Conservation (phyloP, 1,284 basidiomycete genomes). For the Apiotrichum sp. region DNA sequence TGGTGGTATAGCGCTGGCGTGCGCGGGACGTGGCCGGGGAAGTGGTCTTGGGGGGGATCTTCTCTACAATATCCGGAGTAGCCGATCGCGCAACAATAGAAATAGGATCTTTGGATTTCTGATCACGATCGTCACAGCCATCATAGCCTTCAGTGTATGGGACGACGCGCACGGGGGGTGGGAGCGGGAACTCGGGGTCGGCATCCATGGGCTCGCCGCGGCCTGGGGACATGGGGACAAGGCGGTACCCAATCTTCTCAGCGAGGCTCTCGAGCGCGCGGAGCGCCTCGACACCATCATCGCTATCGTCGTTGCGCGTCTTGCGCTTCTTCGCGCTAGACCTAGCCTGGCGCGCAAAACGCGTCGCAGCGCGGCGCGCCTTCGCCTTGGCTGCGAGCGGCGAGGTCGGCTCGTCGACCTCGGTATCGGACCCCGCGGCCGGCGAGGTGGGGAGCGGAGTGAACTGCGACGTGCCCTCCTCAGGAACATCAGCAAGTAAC, state of each 20-base stretch:
- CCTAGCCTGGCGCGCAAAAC: too few relatives aligned
- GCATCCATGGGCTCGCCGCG: not conserved
- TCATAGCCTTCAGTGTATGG: not conserved
- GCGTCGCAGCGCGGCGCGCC: too few relatives aligned
- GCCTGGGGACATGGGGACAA: not conserved
- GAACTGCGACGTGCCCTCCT: not conserved
- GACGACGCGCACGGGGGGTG: not conserved
- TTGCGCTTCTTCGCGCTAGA: not conserved
- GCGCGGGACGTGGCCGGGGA: not conserved
- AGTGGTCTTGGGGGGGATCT: too few relatives aligned
- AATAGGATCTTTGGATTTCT: too few relatives aligned
- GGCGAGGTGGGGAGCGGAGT: not conserved
- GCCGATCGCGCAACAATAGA: too few relatives aligned
- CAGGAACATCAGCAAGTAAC: not conserved
- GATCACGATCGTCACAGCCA: too few relatives aligned
- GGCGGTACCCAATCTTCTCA: not conserved
- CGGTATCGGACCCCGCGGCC: not conserved
- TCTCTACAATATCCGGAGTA: too few relatives aligned
- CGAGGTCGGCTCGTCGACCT: not conserved
- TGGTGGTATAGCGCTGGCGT: not conserved
- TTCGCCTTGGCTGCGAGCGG: conserved; percentile 4
- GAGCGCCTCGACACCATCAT: not conserved
- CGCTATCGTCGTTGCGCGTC: not conserved
- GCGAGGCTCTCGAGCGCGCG: conserved; percentile 1
- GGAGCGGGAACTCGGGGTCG: not conserved